Evolutionary conservation across 495 filamentous ascomycete species (phyloP).

Genomic region (Tuber borchii): DNA sequence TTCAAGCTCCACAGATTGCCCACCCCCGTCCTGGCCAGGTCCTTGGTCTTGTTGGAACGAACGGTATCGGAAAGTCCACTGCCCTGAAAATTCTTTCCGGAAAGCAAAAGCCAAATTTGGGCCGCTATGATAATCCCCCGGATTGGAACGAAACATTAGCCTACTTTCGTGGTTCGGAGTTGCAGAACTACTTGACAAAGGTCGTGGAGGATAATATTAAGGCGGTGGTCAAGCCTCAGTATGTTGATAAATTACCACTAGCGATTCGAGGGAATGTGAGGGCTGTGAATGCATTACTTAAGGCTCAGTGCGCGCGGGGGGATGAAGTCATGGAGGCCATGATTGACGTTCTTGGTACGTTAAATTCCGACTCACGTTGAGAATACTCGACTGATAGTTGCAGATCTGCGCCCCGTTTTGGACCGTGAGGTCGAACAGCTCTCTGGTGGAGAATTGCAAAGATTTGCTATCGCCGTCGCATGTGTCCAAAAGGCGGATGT

Average conservation of each 20-base stretch:
- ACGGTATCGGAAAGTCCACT: slow-evolving; percentile 99
- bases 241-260: slow-evolving; percentile 94
- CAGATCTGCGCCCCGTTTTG: slow-evolving; percentile 77
- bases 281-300: slow-evolving; percentile 68
- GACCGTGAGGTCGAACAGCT: slow-evolving; percentile 81
- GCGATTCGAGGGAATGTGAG: slow-evolving; percentile 74
- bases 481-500: slow-evolving; percentile 96
- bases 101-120: slow-evolving; percentile 95
- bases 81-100: slow-evolving; percentile 96
- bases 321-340: slow-evolving; percentile 55
- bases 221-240: slow-evolving; percentile 97
- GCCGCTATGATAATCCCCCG: slow-evolving; percentile 88
- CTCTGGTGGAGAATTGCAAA: slow-evolving; percentile 94
- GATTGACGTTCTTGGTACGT: slow-evolving; percentile 66
- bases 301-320: slow-evolving; percentile 63
- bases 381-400: slow-evolving; percentile 33
- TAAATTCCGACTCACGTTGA: not conserved
- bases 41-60: slow-evolving; percentile 93
- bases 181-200: slow-evolving; percentile 99
- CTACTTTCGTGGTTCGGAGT: slow-evolving; percentile 92
- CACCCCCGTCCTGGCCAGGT: slow-evolving; percentile 90
- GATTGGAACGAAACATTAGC: slow-evolving; percentile 99
- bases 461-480: slow-evolving; percentile 90
- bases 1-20: slow-evolving; percentile 97
- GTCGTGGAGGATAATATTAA: slow-evolving; percentile 92